Base-by-base conservation (phyloP, 129 eudicot genomes). In the Ambrosia artemisiifolia region DNA sequence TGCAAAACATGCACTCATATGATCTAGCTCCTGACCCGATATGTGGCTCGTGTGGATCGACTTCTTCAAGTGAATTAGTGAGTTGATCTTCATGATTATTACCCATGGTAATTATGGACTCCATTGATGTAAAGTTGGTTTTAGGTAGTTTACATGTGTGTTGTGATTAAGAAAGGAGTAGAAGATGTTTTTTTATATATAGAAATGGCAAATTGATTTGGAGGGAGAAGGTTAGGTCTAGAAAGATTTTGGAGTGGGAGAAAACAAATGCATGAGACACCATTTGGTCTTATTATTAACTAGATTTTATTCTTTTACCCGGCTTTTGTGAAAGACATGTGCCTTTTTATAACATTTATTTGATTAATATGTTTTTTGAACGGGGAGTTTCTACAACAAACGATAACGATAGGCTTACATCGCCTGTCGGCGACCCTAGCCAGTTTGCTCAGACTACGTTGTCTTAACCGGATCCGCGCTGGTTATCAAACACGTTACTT, bases 1-100 rank as follows among this genome's bases (percentile, higher is more conserved):
- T 88, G 83, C 96, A 90, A 63, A 83, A 87, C 68, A 90, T 82
- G 75, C 96, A 90, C 80, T 85, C 95, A 49, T 90, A 90, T 9
- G 77, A 87, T 69, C 96, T 74, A 2, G 79, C 84, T 3, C 55
- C 63, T 38, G 78, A 79, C 20, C 54, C 36, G 35, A 1, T 28
- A 17, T 68, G 81, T 32, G 71, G 67, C 10, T 77, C 89, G 42
- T 65, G 71, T 10, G 57, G 87, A 60, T 85, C 96, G 62, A 60
- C 83, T 67, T 80, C 81, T 76, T 85, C 69, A 19, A 68, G 65
- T 1, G 82, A 49, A 80, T 80, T 70, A 16, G 61, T 49, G 24
- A 65, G 79, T 5, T 14, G 54, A 40, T 80, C 75, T 38, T 81
- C 75, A 76, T 73, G 42, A n/a, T n/a, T n/a, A 49, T 70, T 55